These are phyloP conservation scores for Mycena rosella DNA, from an alignment of 768 basidiomycete species.

Conservation along the genomic window DNA sequence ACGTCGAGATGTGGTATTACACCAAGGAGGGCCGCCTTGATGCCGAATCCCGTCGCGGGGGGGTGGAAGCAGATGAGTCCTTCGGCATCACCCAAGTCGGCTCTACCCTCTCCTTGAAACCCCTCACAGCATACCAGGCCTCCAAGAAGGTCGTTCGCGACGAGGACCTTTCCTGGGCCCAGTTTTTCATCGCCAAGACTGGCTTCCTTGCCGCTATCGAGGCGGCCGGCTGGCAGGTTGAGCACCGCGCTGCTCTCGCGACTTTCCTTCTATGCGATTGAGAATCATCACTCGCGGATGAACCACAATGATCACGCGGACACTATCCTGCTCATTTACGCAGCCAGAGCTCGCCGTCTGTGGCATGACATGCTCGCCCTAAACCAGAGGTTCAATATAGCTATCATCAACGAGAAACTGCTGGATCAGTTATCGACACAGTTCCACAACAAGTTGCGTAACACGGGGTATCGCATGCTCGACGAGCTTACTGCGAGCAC, in stretches of 20 bases:
- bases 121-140: constrained; percentile 31
- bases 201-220: constrained; percentile 3
- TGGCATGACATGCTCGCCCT: constrained; percentile 1
- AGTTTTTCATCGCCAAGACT: constrained; percentile 38
- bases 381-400: constrained; percentile 1
- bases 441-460: constrained; percentile 1
- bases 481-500: too few relatives aligned
- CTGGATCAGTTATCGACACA: neutral
- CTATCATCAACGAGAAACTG: constrained; percentile 4
- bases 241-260: constrained; percentile 20
- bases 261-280: constrained; percentile 32
- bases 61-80: constrained; percentile 18
- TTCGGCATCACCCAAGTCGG: constrained; percentile 28
- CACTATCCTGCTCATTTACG: constrained; percentile 6
- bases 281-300: constrained; percentile 20
- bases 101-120: constrained; percentile 26
- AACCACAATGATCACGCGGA: constrained; percentile 11
- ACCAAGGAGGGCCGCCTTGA: constrained; percentile 12
- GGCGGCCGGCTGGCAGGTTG: constrained; percentile 20
- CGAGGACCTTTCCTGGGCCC: constrained; percentile 35
- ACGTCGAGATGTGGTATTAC: constrained; percentile 16
- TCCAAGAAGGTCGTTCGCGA: constrained; percentile 32
- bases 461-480: neutral
- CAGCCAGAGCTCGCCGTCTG: neutral
- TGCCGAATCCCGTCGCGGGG: neutral